phyloP scores from a whole-genome alignment of 768 basidiomycete genomes.

The Aureoboletus auriporus region DNA sequence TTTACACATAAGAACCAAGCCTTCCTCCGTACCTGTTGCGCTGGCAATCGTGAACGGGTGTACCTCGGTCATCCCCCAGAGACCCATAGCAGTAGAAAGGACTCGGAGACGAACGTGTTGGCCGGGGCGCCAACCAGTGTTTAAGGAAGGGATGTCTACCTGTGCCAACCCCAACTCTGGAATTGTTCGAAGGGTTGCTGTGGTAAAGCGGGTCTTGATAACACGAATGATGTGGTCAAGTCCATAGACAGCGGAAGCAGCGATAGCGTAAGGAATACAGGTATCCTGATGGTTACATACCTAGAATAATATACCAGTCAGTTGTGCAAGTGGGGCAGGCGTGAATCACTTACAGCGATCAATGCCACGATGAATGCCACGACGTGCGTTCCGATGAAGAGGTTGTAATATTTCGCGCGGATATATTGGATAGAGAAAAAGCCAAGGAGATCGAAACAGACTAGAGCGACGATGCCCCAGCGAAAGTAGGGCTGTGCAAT shows the following conservation, averaged over 20 bases:
- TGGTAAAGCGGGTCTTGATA: constrained; percentile 58
- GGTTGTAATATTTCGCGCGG: constrained; percentile 55
- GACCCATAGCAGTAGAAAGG: constrained; percentile 51
- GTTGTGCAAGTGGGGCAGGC: not conserved
- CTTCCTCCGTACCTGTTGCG: constrained; percentile 51
- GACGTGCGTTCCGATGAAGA: constrained; percentile 63
- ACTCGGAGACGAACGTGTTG: constrained; percentile 79
- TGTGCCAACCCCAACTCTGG: constrained; percentile 60
- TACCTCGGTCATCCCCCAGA: constrained; percentile 52
- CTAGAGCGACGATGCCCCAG: constrained; percentile 51
- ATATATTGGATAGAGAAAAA: constrained; percentile 57
- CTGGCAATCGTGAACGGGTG: constrained; percentile 86
- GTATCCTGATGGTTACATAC: constrained; percentile 48
- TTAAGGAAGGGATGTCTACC: constrained; percentile 57
- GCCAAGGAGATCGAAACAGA: constrained; percentile 52
- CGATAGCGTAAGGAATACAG: constrained; percentile 53
- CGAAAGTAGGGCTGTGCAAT: constrained; percentile 35
- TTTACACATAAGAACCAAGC: constrained; percentile 66
- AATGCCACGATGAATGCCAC: constrained; percentile 50
- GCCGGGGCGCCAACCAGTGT: constrained; percentile 78
- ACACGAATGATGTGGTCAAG: constrained; percentile 58
- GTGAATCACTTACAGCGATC: constrained; percentile 45
- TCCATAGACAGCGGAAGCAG: constrained; percentile 46
- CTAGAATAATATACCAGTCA: constrained; percentile 17
- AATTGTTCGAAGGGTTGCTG: constrained; percentile 56